Evolutionary conservation across 2,329 filamentous ascomycete species (phyloP), one percentile per base, ranked within the genome.

Genomic region (Cercospora zeina): DNA sequence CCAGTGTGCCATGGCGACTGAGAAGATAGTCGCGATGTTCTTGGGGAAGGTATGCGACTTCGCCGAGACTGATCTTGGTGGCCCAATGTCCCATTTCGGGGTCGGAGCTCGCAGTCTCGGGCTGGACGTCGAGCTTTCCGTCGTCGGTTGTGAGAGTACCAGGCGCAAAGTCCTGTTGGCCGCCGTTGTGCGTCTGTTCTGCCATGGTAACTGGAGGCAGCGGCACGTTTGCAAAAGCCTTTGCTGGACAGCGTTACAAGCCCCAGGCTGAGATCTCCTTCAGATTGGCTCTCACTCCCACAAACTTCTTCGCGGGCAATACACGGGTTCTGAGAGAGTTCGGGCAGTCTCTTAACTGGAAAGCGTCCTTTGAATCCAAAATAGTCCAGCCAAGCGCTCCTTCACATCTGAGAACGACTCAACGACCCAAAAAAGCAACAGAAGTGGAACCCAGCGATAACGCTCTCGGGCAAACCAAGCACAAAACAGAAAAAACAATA

Each of bases 1-100:
- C 78, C 24, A 84, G 68, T 0, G 81, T 84, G 54, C 83, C 83
- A 77, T 85, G 82, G 59, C 79, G 76, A 31, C 77, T 66, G 10
- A 85, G 70, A 4, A 85, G 75, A 70, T 83, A 85, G 49, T 82
- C 75, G 14, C 77, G 75, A 65, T 82, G 80, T 56, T 78, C 77
- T 53, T 75, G 72, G 5, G 78, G 72, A 13, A 82, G 72, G 47
- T 72, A 67, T 21, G 74, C 74, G 10, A 65, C 67, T 47, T 62
- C 67, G 27, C 67, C 68, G 19, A 69, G 63, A 2, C 62, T 64
- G 59, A 72, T 68, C 36, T 72, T 69, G 16, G 70, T 73, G 8
- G 65, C 66, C 47, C 66, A 62, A 9, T 67, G 69, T n/a, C 65
- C 63, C 4, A 68, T 67, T 21, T 71, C 67, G 16, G 63, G 34